Conservation (phyloP, 1,284 basidiomycete species). For the Fistulina hepatica region DNA sequence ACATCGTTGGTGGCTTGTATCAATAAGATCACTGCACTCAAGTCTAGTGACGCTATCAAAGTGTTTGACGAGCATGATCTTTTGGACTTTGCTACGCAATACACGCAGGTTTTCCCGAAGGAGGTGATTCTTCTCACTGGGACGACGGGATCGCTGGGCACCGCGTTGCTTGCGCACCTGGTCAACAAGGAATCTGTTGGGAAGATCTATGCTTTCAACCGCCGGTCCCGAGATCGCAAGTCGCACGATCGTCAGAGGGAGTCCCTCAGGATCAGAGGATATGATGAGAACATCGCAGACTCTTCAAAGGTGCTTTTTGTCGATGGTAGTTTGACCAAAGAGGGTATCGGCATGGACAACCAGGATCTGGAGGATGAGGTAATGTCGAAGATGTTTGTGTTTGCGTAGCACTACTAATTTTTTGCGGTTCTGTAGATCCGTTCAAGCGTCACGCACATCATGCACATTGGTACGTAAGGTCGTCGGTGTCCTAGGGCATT, state of each 20-base stretch:
- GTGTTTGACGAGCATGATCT: too few species aligned
- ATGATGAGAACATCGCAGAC: conserved; percentile 14
- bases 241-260: conserved; percentile 13
- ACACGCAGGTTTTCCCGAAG: conserved; percentile 7
- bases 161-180: conserved; percentile 20
- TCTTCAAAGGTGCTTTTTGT: too few species aligned
- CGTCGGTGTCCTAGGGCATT: conserved; percentile 14
- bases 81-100: not conserved
- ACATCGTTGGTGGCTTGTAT: conserved; percentile 17
- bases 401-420: conserved; percentile 7
- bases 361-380: too few species aligned
- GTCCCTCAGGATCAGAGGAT: conserved; percentile 13
- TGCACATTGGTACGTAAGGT: too few species aligned
- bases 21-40: too few species aligned
- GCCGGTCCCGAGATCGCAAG: conserved; percentile 5
- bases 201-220: conserved; percentile 19
- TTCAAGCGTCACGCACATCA: conserved; percentile 5
- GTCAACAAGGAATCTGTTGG: conserved; percentile 18
- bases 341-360: too few species aligned
- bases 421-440: conserved; percentile 4
- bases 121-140: conserved; percentile 25
- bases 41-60: too few species aligned
- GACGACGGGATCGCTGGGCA: conserved; percentile 26
- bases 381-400: conserved; percentile 14
- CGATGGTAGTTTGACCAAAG: too few species aligned